These are phyloP conservation scores for Raffaelea deltoideospora DNA, from an alignment of 2,329 filamentous ascomycete species.

Conservation along the genomic window DNA sequence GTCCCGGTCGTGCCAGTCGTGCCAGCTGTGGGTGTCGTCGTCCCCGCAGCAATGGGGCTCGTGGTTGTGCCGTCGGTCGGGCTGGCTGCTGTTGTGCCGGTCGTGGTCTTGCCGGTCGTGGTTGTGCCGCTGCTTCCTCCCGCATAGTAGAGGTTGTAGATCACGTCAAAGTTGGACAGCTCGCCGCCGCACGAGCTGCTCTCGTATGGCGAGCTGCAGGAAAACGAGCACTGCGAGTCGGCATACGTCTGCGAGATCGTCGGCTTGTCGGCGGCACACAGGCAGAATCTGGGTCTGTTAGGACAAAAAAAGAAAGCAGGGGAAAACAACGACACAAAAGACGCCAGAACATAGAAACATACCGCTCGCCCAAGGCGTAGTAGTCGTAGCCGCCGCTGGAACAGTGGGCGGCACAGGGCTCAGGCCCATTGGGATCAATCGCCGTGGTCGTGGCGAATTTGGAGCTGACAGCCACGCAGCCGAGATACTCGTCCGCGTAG, in stretches of 20 bases:
- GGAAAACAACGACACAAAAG: background rate
- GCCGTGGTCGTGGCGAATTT: constrained; percentile 4
- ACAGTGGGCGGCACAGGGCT: constrained; percentile 5
- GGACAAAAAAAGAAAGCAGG: background rate
- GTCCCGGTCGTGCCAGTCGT: background rate
- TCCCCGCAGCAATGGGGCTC: background rate
- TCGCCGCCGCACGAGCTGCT: constrained; percentile 7
- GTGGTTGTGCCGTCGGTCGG: background rate
- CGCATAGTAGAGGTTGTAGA: constrained; percentile 9
- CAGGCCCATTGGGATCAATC: constrained; percentile 6
- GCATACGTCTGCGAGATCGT: constrained; percentile 8
- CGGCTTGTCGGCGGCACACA: constrained; percentile 3
- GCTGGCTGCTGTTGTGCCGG: background rate
- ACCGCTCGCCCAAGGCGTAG: constrained; percentile 8
- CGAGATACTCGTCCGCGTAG: constrained; percentile 5
- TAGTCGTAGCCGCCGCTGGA: constrained; percentile 5
- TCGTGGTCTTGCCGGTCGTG: background rate
- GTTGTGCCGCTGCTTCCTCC: background rate
- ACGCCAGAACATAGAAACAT: background rate
- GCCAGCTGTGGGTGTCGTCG: background rate
- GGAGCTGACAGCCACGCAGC: constrained; percentile 10
- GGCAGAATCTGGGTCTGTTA: constrained; percentile 8
- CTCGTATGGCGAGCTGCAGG: constrained; percentile 6
- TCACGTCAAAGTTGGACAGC: constrained; percentile 5
- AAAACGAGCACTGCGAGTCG: constrained; percentile 5